Conservation (phyloP, 2,329 filamentous ascomycete species). For the Exophiala dermatitidis region DNA sequence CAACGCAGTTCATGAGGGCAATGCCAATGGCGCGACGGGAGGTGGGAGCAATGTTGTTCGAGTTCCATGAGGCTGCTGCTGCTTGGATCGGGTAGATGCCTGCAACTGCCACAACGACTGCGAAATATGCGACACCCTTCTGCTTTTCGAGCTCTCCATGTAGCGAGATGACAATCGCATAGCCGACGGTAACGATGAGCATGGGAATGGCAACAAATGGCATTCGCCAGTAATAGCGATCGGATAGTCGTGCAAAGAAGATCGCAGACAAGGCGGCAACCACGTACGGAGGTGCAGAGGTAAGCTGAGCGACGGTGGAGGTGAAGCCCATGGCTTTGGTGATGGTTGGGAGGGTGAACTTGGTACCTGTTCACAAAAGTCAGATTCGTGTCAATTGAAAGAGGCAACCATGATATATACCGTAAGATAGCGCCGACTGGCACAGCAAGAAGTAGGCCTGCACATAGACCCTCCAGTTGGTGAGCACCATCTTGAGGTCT, state of each 20-base stretch:
- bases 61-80: conserved; percentile 27
- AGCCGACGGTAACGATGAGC: conserved; percentile 62
- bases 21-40: conserved; percentile 34
- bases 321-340: conserved; percentile 37
- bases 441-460: conserved; percentile 22
- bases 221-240: conserved; percentile 69
- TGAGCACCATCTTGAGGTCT: conserved; percentile 40
- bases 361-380: conserved; percentile 12
- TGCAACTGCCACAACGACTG: conserved; percentile 24
- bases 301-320: conserved; percentile 56
- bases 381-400: neutral
- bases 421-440: conserved; percentile 14
- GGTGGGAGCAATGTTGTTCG: conserved; percentile 28
- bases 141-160: conserved; percentile 23
- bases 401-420: neutral
- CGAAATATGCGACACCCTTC: conserved; percentile 25
- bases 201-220: conserved; percentile 64
- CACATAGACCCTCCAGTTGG: conserved; percentile 44
- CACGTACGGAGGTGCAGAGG: conserved; percentile 69
- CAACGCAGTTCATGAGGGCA: conserved; percentile 39
- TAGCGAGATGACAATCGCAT: conserved; percentile 54
- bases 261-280: conserved; percentile 63
- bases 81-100: conserved; percentile 29
- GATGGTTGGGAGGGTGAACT: conserved; percentile 46
- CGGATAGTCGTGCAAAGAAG: conserved; percentile 63